Percentiles rank a stretch among this genome's conserved stretches.
These are phyloP conservation scores for Cryomyces antarcticus DNA, from an alignment of 495 filamentous ascomycete genomes.

Conservation along the genomic window DNA sequence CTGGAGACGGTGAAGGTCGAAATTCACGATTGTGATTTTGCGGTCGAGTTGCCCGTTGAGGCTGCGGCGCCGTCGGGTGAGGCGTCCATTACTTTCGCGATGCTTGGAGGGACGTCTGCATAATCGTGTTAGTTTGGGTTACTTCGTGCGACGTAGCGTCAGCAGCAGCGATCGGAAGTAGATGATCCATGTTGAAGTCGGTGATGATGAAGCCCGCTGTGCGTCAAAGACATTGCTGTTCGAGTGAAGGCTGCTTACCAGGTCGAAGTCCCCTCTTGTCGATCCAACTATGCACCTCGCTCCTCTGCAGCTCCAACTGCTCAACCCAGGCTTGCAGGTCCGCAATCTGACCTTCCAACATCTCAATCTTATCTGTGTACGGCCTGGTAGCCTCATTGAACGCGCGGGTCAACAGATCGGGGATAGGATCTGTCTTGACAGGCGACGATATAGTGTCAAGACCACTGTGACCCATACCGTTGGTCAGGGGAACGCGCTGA, in stretches of 20 bases:
- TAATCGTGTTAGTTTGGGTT: slow-evolving; percentile 4
- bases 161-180: not conserved
- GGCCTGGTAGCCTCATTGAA: slow-evolving; percentile 29
- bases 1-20: slow-evolving; percentile 32
- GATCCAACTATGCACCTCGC: slow-evolving; percentile 29
- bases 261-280: slow-evolving; percentile 30
- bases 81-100: slow-evolving; percentile 27
- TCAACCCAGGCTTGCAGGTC: slow-evolving; percentile 24
- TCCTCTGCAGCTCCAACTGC: slow-evolving; percentile 24
- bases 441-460: slow-evolving; percentile 3
- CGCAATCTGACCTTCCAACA: slow-evolving; percentile 22
- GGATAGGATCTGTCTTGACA: slow-evolving; percentile 16
- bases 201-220: not conserved
- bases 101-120: slow-evolving; percentile 28
- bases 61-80: slow-evolving; percentile 21
- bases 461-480: slow-evolving; percentile 5
- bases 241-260: slow-evolving; percentile 15
- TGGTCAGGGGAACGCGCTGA: not conserved
- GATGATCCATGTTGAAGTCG: not conserved
- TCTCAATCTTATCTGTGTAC: slow-evolving; percentile 26
- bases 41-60: slow-evolving; percentile 32
- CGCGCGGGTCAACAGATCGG: slow-evolving; percentile 26
- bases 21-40: slow-evolving; percentile 33
- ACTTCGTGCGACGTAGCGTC: not conserved
- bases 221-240: not conserved